Evolutionary conservation across 352 stramenopile species (phyloP).

Genomic region (Phytophthora sojae): DNA sequence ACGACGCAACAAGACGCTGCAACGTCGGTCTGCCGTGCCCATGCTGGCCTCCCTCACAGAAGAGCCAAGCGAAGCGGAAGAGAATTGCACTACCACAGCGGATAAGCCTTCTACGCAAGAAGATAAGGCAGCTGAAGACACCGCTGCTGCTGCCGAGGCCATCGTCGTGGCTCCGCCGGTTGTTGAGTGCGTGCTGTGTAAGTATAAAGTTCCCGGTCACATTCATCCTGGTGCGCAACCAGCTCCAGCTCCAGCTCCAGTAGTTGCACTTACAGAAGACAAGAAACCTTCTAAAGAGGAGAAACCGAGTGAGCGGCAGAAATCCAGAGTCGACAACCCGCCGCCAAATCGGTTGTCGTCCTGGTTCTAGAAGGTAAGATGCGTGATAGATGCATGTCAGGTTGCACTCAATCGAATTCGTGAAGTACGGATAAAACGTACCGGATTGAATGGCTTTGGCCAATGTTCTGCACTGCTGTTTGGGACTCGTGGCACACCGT

Average conservation of each 20-base stretch:
- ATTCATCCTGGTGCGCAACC: slow-evolving; percentile 40
- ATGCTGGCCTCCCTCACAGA: slow-evolving; percentile 55
- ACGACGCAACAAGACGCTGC: slow-evolving; percentile 54
- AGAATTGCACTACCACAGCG: slow-evolving; percentile 7
- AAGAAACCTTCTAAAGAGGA: slow-evolving; percentile 5
- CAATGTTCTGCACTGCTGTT: too few relatives aligned
- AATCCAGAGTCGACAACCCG: slow-evolving; percentile 23
- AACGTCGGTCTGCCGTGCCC: slow-evolving; percentile 45
- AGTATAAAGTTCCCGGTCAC: slow-evolving; percentile 69
- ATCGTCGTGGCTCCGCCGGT: slow-evolving; percentile 26
- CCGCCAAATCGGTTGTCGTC: slow-evolving; percentile 55
- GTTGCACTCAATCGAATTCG: too few relatives aligned
- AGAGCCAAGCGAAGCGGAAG: slow-evolving; percentile 40
- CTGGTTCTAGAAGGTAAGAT: slow-evolving; percentile 49
- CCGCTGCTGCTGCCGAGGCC: slow-evolving; percentile 1
- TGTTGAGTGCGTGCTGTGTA: slow-evolving; percentile 58
- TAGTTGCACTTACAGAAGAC: slow-evolving; percentile 2
- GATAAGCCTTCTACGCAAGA: not conserved
- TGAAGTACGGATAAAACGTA: too few relatives aligned
- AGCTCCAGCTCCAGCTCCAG: slow-evolving; percentile 19
- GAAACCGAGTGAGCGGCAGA: slow-evolving; percentile 21
- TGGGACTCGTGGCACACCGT: too few relatives aligned
- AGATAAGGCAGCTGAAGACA: not conserved
- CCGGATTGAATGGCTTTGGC: too few relatives aligned
- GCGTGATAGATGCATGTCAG: not conserved